Conservation (phyloP, 192 early-diverging fungal species). For the Gaertneriomyces sp. region DNA sequence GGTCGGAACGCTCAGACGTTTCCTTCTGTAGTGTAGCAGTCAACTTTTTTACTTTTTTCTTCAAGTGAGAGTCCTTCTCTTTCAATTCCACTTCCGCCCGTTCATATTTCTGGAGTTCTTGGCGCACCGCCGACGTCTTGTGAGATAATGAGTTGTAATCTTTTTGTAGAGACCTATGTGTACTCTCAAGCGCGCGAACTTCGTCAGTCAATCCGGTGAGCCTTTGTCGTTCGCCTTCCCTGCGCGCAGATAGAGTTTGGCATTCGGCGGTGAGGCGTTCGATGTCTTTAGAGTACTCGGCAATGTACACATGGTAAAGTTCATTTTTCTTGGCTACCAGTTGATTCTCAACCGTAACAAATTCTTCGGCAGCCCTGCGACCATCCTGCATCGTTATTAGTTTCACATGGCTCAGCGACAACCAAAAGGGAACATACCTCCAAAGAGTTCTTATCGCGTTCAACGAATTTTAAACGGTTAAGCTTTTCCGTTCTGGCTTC, state of each 20-base stretch:
- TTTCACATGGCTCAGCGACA: neutral
- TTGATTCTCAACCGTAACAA: slow-evolving; percentile 76
- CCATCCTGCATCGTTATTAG: slow-evolving; percentile 4
- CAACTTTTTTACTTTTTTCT: slow-evolving; percentile 73
- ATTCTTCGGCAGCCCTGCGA: slow-evolving; percentile 77
- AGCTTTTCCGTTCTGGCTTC: slow-evolving; percentile 75
- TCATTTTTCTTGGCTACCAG: slow-evolving; percentile 67
- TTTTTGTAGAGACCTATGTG: slow-evolving; percentile 48
- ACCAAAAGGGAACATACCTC: slow-evolving; percentile 46
- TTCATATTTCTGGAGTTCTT: slow-evolving; percentile 56
- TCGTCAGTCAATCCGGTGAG: slow-evolving; percentile 61
- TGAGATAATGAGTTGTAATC: slow-evolving; percentile 48
- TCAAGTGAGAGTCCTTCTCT: slow-evolving; percentile 81
- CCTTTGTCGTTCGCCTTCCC: slow-evolving; percentile 60
- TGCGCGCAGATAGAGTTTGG: slow-evolving; percentile 47
- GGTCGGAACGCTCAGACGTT: slow-evolving; percentile 54
- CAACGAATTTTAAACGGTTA: slow-evolving; percentile 80
- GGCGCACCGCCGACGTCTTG: slow-evolving; percentile 52
- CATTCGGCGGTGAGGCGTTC: slow-evolving; percentile 44
- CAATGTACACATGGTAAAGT: slow-evolving; percentile 69
- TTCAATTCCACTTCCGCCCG: slow-evolving; percentile 74
- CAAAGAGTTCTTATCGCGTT: slow-evolving; percentile 78
- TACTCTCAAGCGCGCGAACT: slow-evolving; percentile 58
- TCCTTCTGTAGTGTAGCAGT: slow-evolving; percentile 61
- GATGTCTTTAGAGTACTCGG: slow-evolving; percentile 57